Conservation (phyloP, 2,329 filamentous ascomycete species). For the Colletotrichum lupini region DNA sequence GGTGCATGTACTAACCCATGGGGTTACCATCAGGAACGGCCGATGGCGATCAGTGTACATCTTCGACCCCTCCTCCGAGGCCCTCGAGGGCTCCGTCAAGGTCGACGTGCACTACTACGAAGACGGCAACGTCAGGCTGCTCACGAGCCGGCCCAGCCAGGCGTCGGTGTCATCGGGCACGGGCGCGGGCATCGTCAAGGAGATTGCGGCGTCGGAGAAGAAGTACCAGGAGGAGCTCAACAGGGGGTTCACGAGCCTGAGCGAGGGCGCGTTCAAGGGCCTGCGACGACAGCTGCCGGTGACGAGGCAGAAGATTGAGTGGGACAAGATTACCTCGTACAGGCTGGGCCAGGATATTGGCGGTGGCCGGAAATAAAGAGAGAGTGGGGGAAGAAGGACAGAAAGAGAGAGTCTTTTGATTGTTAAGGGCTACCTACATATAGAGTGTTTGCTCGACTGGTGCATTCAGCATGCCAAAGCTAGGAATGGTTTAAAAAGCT, state of each 20-base stretch:
- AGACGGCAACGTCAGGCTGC: constrained; percentile 94
- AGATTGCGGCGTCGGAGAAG: constrained; percentile 84
- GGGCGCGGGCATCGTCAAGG: constrained; percentile 77
- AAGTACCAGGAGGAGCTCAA: constrained; percentile 98
- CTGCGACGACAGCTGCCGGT: constrained; percentile 93
- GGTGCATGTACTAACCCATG: neutral
- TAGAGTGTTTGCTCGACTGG: neutral
- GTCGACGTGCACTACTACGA: constrained; percentile 99
- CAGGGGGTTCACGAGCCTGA: constrained; percentile 85
- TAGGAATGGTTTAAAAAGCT: neutral
- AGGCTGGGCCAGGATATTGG: constrained; percentile 84
- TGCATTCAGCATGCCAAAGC: neutral
- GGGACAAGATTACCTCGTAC: constrained; percentile 98
- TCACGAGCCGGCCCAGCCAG: constrained; percentile 84
- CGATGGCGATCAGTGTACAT: constrained; percentile 93
- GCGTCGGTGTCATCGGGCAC: constrained; percentile 70
- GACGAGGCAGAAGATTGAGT: constrained; percentile 98
- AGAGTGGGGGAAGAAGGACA: neutral
- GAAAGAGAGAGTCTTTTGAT: constrained; percentile 4
- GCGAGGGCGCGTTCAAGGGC: constrained; percentile 95
- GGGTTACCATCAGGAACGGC: constrained; percentile 76
- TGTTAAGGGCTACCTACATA: neutral
- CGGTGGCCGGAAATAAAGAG: constrained; percentile 66
- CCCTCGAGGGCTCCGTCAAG: constrained; percentile 83
- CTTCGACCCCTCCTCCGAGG: constrained; percentile 75